These are phyloP conservation scores for Rhodotorula sp. DNA, from an alignment of 1,284 basidiomycete species.

Conservation along the genomic window DNA sequence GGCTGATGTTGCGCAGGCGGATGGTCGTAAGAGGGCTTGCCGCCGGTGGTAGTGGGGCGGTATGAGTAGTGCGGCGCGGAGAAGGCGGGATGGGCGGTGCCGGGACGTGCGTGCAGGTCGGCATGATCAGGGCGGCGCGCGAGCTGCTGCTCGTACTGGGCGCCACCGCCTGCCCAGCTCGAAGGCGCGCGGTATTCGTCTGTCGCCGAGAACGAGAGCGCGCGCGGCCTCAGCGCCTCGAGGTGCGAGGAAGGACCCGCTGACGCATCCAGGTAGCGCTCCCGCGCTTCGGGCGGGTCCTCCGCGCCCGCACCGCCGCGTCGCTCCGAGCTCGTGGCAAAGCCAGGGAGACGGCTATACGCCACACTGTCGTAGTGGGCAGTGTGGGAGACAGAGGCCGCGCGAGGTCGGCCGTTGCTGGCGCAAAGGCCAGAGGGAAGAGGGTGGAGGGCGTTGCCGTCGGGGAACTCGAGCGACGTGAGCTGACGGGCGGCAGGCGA, in stretches of 20 bases:
- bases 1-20: background rate
- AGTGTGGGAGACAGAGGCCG: slow-evolving; percentile 5
- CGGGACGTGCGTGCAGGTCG: background rate
- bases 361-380: background rate
- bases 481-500: background rate
- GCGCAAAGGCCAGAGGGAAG: slow-evolving; percentile 6
- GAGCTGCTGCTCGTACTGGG: background rate
- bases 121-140: background rate
- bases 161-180: background rate
- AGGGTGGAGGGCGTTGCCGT: slow-evolving; percentile 19
- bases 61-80: background rate
- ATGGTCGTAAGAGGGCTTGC: background rate
- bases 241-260: background rate
- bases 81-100: background rate
- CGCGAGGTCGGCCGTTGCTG: background rate
- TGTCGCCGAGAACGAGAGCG: slow-evolving; percentile 19
- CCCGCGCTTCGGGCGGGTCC: background rate
- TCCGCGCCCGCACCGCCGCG: background rate
- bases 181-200: slow-evolving; percentile 18
- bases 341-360: slow-evolving; percentile 1
- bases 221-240: slow-evolving; percentile 11
- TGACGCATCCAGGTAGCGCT: background rate
- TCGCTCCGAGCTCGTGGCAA: slow-evolving; percentile 25
- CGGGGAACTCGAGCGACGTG: slow-evolving; percentile 7
- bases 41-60: background rate